These are phyloP conservation scores for Aspergillus japonicus DNA, from an alignment of 2,329 filamentous ascomycete species.

Conservation along the genomic window DNA sequence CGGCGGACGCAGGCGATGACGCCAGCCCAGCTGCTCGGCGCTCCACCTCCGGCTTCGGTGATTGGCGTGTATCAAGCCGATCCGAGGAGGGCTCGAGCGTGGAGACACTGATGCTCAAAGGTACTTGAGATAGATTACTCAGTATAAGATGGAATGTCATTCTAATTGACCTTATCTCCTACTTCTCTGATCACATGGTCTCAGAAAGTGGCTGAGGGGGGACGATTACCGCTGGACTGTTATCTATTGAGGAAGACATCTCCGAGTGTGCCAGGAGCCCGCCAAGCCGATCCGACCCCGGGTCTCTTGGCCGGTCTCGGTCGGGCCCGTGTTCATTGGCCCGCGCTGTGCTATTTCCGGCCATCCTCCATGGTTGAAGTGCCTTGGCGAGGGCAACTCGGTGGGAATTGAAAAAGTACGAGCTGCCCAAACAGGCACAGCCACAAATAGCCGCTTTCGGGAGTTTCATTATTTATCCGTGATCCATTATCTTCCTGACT, in stretches of 20 bases:
- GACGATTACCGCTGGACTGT: neutral
- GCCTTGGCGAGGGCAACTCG: neutral
- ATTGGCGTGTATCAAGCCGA: neutral
- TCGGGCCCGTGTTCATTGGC: neutral
- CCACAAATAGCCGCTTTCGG: no score
- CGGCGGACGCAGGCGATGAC: neutral
- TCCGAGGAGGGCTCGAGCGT: neutral
- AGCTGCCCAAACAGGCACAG: no score
- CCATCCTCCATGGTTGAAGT: neutral
- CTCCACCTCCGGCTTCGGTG: neutral
- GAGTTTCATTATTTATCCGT: no score
- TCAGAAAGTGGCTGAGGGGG: neutral
- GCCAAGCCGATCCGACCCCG: neutral
- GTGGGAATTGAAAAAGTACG: no score
- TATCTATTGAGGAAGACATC: neutral
- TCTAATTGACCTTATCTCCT: no score
- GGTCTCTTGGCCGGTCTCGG: neutral
- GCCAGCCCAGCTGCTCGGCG: neutral
- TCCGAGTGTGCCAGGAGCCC: neutral
- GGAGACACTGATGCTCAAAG: no score
- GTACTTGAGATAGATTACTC: no score
- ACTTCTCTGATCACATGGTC: no score
- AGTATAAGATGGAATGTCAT: no score
- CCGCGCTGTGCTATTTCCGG: neutral
- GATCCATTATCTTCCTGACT: neutral